A percentile compares a stretch with the other conserved stretches of the same genome.
Evolutionary conservation across 1,284 basidiomycete species (phyloP).

Genomic region (Tetrapyrgos nigripes): DNA sequence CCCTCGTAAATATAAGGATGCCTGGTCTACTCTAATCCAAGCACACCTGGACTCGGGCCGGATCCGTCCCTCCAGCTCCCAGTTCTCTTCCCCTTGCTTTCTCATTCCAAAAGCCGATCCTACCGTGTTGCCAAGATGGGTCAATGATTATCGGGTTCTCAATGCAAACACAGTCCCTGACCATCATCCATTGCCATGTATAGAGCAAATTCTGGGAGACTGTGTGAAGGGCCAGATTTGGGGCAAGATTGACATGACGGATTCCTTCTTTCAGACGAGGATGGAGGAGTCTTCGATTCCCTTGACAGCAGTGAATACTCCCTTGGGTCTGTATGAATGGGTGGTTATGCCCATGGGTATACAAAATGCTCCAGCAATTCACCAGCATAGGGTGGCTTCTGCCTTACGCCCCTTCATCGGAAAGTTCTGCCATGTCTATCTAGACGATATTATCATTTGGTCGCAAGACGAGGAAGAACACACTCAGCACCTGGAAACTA

Average conservation of each 20-base stretch:
- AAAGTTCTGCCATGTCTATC: constrained; percentile 19
- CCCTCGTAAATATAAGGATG: no score
- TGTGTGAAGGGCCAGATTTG: no score
- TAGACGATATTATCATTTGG: constrained; percentile 45
- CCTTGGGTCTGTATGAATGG: constrained; percentile 40
- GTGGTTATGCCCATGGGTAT: constrained; percentile 41
- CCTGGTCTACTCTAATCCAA: constrained; percentile 24
- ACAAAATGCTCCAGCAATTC: constrained; percentile 35
- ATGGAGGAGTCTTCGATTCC: constrained; percentile 38
- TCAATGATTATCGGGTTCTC: constrained; percentile 41
- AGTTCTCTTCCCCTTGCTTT: constrained; percentile 31
- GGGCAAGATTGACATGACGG: no score
- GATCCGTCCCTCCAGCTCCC: constrained; percentile 24
- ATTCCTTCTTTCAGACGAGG: constrained; percentile 41
- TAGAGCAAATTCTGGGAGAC: no score
- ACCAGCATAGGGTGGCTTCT: constrained; percentile 33
- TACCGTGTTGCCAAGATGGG: constrained; percentile 32
- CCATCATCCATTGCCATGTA: no score
- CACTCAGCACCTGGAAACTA: constrained; percentile 26
- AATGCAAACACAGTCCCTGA: no score
- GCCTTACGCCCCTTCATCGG: constrained; percentile 29
- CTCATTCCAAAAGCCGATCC: constrained; percentile 39
- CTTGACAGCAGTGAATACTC: constrained; percentile 35
- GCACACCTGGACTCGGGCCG: constrained; percentile 23
- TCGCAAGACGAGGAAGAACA: constrained; percentile 40